Percentiles rank a stretch among this genome's conserved stretches.
phyloP scores from a whole-genome alignment of 371 early-diverging fungal genomes.

The Mucor ambiguus region DNA sequence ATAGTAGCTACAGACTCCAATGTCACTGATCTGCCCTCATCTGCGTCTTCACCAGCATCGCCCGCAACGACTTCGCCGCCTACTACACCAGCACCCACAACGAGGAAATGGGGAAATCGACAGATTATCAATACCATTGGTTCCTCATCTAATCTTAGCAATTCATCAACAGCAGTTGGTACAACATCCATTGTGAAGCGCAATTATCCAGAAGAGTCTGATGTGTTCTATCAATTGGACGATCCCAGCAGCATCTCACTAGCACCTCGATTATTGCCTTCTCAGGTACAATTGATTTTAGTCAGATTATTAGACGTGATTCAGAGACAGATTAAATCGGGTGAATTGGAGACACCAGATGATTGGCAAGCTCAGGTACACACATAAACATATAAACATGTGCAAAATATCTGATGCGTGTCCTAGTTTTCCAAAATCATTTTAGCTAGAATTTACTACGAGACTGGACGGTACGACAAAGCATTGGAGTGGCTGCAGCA shows the following conservation, averaged over 20 bases:
- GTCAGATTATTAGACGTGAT: conserved; percentile 25
- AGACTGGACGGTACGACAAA: conserved; percentile 35
- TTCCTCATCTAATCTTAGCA: neutral
- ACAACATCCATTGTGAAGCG: neutral
- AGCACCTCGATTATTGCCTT: conserved; percentile 9
- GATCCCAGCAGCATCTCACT: conserved; percentile 29
- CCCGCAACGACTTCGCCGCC: neutral
- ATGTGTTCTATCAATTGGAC: conserved; percentile 28
- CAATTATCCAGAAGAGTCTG: conserved; percentile 8
- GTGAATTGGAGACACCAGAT: conserved; percentile 25
- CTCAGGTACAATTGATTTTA: conserved; percentile 21
- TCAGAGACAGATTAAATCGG: conserved; percentile 25
- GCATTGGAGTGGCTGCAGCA: conserved; percentile 38
- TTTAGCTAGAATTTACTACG: conserved; percentile 44
- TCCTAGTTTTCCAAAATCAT: conserved; percentile 41
- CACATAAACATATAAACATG: neutral
- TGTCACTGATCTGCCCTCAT: neutral
- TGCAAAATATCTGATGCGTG: neutral
- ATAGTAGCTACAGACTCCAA: neutral
- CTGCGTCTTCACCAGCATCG: neutral
- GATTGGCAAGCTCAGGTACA: conserved; percentile 43
- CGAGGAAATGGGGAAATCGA: conserved; percentile 13
- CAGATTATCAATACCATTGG: neutral
- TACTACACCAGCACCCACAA: neutral
- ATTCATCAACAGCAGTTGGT: neutral